Evolutionary conservation across 345 rosid species (phyloP).

Genomic region (Lepidium sativum): DNA sequence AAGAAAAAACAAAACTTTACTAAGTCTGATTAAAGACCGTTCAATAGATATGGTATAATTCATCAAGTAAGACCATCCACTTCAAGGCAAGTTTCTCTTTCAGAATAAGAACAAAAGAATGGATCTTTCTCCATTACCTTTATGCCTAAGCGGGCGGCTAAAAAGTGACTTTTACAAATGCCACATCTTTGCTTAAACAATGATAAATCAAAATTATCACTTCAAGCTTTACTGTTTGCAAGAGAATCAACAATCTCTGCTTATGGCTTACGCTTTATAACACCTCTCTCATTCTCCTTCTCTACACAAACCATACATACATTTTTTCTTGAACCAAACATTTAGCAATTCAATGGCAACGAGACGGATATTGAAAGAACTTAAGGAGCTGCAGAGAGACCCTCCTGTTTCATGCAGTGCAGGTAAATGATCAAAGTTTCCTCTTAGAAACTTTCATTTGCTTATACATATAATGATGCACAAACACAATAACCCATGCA

Average conservation of each 20-base stretch:
- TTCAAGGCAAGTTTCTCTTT: slow-evolving; percentile 9
- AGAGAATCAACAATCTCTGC: slow-evolving; percentile 16
- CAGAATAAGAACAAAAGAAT: slow-evolving; percentile 23
- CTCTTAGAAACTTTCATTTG: not conserved
- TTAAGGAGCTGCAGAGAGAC: slow-evolving; percentile 61
- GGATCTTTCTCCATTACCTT: slow-evolving; percentile 12
- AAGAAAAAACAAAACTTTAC: not conserved
- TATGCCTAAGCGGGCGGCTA: slow-evolving; percentile 15
- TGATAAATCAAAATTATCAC: not conserved
- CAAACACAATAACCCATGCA: not conserved
- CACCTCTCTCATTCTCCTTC: slow-evolving; percentile 7
- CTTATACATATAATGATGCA: not conserved
- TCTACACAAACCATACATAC: not conserved
- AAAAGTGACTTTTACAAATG: slow-evolving; percentile 6
- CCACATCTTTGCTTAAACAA: slow-evolving; percentile 7
- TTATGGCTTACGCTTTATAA: slow-evolving; percentile 18
- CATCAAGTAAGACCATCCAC: slow-evolving; percentile 1
- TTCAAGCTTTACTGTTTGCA: slow-evolving; percentile 1
- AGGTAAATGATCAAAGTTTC: slow-evolving; percentile 25
- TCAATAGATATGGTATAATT: slow-evolving; percentile 8
- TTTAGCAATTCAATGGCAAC: slow-evolving; percentile 35
- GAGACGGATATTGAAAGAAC: slow-evolving; percentile 55
- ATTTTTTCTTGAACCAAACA: not conserved
- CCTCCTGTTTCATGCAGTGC: slow-evolving; percentile 74
- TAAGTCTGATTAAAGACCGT: slow-evolving; percentile 1